Percentiles rank a stretch among this genome's conserved stretches.
phyloP scores from a whole-genome alignment of 2,329 filamentous ascomycete species.

The Aspergillus hortae region DNA sequence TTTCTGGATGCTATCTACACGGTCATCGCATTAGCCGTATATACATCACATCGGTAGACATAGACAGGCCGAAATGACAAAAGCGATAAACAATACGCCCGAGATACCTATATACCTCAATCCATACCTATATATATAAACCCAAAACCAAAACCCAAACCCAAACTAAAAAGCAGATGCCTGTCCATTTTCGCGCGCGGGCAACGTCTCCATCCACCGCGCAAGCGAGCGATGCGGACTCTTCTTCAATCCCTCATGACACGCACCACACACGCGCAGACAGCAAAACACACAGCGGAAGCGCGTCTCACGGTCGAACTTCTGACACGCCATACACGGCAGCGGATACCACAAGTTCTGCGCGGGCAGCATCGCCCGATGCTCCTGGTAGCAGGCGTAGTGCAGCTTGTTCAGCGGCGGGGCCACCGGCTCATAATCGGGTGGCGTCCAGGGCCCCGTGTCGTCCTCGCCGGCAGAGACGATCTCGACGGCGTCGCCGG shows the following conservation, averaged over 20 bases:
- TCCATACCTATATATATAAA: neutral
- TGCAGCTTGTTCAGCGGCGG: slow-evolving; percentile 36
- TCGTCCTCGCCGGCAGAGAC: slow-evolving; percentile 16
- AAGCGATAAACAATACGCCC: neutral
- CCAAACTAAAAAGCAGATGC: neutral
- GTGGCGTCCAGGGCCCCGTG: slow-evolving; percentile 22
- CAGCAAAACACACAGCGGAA: slow-evolving; percentile 42
- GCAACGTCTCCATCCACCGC: slow-evolving; percentile 27
- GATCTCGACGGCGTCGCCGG: slow-evolving; percentile 15
- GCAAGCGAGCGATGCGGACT: slow-evolving; percentile 29
- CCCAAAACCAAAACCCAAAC: neutral
- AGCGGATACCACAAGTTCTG: slow-evolving; percentile 39
- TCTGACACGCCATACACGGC: slow-evolving; percentile 43
- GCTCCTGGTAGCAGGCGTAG: slow-evolving; percentile 38
- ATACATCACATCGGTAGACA: neutral
- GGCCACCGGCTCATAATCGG: slow-evolving; percentile 31
- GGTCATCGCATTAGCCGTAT: neutral
- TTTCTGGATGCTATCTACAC: too few species aligned
- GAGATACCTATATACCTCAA: neutral
- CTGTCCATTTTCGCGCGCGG: neutral
- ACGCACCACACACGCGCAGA: slow-evolving; percentile 37
- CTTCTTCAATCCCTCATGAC: slow-evolving; percentile 32
- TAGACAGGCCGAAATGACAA: neutral
- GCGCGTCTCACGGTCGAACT: slow-evolving; percentile 34
- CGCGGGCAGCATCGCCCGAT: slow-evolving; percentile 32